Base-by-base conservation (phyloP, 495 filamentous ascomycete species). In the Aspergillus avenaceus region DNA sequence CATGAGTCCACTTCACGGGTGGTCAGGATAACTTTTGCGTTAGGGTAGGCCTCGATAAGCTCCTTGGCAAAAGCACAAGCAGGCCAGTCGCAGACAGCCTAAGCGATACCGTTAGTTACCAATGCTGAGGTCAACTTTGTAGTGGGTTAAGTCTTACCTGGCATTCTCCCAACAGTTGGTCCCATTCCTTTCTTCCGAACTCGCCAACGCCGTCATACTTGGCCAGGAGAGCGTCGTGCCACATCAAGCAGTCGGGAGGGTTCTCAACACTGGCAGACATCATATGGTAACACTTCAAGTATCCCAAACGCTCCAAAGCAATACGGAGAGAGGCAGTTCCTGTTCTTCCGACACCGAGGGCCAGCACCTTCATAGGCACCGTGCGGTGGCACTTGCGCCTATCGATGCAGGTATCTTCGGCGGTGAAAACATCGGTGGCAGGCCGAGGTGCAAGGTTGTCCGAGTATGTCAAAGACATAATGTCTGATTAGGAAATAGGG, bases 11-110 rank as follows among this genome's bases (percentile, higher is more conserved):
- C 75, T 29, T 86, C 82, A 26, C 84, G 77, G 27, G 73, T 79
- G 19, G 79, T 81, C 52, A 87, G 62, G 36, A 87, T 75, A 31
- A 87, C 79, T 62, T 87, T 87, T 27, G 83, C 83, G 37, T 87
- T 83, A 12, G 84, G 83, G 54, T 87, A 87, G 12, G 83, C 81
- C 41, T 80, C 81, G 26, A 86, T 84, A 27, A 87, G 68, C 61
- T 87, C 84, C 56, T 80, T 76, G 40, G 79, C 81, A 54, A 86
- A 86, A 25, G 80, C 79, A 43, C 77, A 80, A 34, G 81, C 81
- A 8, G 84, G 83, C 76, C 78, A 80, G 70, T 87, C 84, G 61
- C 77, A 83, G 21, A 86, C 78, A 36, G 82, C 82, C 70, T 59
- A 29, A 24, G 31, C 12, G n/a, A 25, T 1, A 41, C 7, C 16